phyloP scores from a whole-genome alignment of 176 grass and related monocot species.

The Tillandsia fasciculata region DNA sequence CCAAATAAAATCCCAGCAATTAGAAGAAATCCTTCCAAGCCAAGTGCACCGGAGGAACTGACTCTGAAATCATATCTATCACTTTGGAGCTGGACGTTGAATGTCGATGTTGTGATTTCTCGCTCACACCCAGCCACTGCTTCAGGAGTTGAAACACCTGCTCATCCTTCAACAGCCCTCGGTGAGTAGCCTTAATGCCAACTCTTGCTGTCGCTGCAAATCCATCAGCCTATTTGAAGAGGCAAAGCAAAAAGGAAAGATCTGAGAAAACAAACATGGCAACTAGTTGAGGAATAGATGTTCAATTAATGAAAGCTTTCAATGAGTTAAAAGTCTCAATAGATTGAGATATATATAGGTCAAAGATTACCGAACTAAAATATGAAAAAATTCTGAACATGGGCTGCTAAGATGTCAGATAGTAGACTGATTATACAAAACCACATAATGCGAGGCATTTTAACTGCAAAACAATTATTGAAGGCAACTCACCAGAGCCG shows the following conservation, averaged over 20 bases:
- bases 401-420: no score
- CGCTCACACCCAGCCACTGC: constrained; percentile 52
- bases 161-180: constrained; percentile 55
- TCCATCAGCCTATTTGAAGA: constrained; percentile 62
- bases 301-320: no score
- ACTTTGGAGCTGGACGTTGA: constrained; percentile 32
- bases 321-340: no score
- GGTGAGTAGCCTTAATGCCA: constrained; percentile 46
- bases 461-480: no score
- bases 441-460: no score
- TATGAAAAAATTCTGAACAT: no score
- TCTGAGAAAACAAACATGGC: no score
- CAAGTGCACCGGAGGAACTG: background rate
- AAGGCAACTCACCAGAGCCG: no score
- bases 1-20: background rate
- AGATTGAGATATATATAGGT: no score
- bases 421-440: no score
- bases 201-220: constrained; percentile 59
- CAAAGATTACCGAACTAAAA: no score
- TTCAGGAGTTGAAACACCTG: constrained; percentile 52
- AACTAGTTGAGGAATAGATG: no score
- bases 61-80: constrained; percentile 6
- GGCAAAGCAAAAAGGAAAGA: background rate
- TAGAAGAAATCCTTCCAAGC: background rate
- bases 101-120: constrained; percentile 9